These are phyloP conservation scores for Flaveria brownii DNA, from an alignment of 129 eudicot genomes.

Conservation along the genomic window DNA sequence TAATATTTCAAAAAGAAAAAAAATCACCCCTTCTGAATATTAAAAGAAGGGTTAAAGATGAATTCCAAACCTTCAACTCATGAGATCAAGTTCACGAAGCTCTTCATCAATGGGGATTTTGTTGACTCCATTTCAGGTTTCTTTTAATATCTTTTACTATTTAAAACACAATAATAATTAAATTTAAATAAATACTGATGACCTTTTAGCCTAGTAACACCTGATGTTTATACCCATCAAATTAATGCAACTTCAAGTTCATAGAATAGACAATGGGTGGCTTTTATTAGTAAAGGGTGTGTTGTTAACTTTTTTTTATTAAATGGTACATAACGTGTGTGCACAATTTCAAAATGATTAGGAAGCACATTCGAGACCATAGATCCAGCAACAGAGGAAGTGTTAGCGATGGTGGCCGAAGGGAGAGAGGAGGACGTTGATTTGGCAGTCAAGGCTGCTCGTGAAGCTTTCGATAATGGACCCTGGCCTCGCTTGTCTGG, in stretches of 20 bases:
- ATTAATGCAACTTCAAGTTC: too few relatives aligned
- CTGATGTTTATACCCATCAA: too few relatives aligned
- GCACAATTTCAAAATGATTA: neutral
- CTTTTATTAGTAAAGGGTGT: too few relatives aligned
- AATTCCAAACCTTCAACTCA: conserved; percentile 18
- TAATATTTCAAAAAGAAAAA: too few relatives aligned
- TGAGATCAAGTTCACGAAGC: conserved; percentile 69
- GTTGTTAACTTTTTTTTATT: neutral
- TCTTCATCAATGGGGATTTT: conserved; percentile 69
- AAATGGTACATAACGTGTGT: neutral
- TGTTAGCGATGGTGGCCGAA: conserved; percentile 56
- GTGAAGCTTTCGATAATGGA: conserved; percentile 88
- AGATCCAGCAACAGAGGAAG: conserved; percentile 72
- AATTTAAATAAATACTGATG: too few relatives aligned
- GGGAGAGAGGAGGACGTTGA: conserved; percentile 83
- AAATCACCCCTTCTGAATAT: too few relatives aligned
- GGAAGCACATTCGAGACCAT: conserved; percentile 75
- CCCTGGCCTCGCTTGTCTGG: conserved; percentile 95
- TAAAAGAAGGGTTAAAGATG: neutral
- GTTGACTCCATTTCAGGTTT: conserved; percentile 52
- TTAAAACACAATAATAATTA: neutral
- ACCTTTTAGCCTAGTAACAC: too few relatives aligned
- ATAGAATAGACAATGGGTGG: too few relatives aligned
- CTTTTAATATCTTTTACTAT: neutral
- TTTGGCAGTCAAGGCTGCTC: conserved; percentile 87